These are phyloP conservation scores for Grammothele lineata DNA, from an alignment of 768 basidiomycete genomes.

Conservation along the genomic window DNA sequence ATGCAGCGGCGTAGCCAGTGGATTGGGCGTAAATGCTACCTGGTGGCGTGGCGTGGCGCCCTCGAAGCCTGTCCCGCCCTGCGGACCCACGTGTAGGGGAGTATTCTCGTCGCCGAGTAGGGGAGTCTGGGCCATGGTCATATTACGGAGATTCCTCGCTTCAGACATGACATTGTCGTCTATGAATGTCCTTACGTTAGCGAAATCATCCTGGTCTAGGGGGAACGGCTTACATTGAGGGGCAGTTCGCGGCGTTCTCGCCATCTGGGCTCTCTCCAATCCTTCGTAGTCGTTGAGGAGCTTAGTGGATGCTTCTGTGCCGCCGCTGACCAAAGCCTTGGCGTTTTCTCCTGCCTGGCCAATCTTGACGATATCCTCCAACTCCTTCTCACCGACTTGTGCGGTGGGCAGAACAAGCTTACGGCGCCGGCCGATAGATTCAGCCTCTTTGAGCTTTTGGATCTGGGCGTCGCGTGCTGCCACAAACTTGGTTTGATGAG, in stretches of 20 bases:
- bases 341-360: constrained; percentile 90
- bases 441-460: constrained; percentile 95
- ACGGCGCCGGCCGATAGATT: constrained; percentile 85
- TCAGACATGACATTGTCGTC: constrained; percentile 95
- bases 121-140: constrained; percentile 91
- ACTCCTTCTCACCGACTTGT: constrained; percentile 90
- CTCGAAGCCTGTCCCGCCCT: constrained; percentile 90
- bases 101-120: constrained; percentile 97
- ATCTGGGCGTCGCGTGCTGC: constrained; percentile 98
- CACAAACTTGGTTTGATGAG: constrained; percentile 89
- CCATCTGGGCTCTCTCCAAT: constrained; percentile 83
- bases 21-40: constrained; percentile 93
- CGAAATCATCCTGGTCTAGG: too few relatives aligned
- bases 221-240: constrained; percentile 73
- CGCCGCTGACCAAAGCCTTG: constrained; percentile 76
- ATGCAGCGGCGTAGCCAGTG: constrained; percentile 81
- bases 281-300: constrained; percentile 92
- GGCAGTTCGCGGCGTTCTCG: constrained; percentile 90
- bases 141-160: constrained; percentile 91
- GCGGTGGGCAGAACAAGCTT: constrained; percentile 82
- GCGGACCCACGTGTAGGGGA: constrained; percentile 69
- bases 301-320: constrained; percentile 79
- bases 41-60: constrained; percentile 92
- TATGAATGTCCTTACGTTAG: constrained; percentile 29
- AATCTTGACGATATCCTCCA: constrained; percentile 99